Evolutionary conservation across 441 rosid species (phyloP).

Genomic region (Melastoma candidum): DNA sequence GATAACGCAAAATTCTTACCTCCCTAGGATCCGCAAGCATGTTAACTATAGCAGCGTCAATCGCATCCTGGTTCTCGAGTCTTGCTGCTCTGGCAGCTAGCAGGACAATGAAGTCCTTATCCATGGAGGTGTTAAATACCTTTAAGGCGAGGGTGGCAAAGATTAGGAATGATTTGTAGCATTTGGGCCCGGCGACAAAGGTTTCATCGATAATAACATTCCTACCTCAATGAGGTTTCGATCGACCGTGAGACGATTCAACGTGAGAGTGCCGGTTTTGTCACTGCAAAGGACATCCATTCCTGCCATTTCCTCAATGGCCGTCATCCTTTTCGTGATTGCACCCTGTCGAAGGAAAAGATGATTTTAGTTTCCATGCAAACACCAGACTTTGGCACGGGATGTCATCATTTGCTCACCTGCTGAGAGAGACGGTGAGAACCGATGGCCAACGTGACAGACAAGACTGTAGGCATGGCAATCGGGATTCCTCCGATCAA

Average conservation of each 20-base stretch:
- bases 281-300: conserved; percentile 99
- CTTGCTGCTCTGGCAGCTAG: conserved; percentile 95
- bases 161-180: no score
- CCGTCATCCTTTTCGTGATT: conserved; percentile 97
- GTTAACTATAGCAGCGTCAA: conserved; percentile 80
- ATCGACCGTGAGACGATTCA: conserved; percentile 90
- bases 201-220: background rate
- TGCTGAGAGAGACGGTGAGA: conserved; percentile 91
- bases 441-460: conserved; percentile 91
- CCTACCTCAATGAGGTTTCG: conserved; percentile 79
- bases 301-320: conserved; percentile 98
- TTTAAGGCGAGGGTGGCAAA: conserved; percentile 12
- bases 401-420: conserved; percentile 22
- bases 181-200: background rate
- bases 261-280: conserved; percentile 93
- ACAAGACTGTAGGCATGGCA: conserved; percentile 95
- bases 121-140: conserved; percentile 63
- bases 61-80: conserved; percentile 90
- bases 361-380: background rate
- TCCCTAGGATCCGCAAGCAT: conserved; percentile 98
- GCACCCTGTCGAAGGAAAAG: conserved; percentile 50
- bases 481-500: conserved; percentile 96
- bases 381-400: background rate
- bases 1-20: conserved; percentile 24
- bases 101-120: conserved; percentile 64